Base-by-base conservation (phyloP, 257 asterid species). In the Nicotiana tomentosiformis region DNA sequence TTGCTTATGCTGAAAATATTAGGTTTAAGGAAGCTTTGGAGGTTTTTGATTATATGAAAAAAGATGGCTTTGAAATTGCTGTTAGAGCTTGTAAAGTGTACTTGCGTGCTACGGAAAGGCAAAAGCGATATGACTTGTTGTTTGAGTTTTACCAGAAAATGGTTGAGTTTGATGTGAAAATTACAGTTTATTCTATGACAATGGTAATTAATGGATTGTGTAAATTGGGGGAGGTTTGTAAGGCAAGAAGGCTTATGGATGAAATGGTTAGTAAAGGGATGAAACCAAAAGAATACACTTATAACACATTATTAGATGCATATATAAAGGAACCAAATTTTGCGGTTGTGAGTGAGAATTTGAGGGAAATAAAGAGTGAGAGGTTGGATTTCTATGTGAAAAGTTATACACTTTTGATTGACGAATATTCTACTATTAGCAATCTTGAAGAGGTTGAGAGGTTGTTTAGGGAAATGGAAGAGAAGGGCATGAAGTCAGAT, bases 51-150 rank as follows among this genome's bases (percentile, higher is more conserved):
- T 66, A 78, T 61, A 77, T 85, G 90, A 80, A 81, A 17, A 83
- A 56, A 1, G 82, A 82, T 68, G 93, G 88, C 65, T 79, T 91
- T 58, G 87, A 29, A 79, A 90, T 93, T 61, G 98, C 92, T 64
- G 97, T 91, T 78, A 92, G 95, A 64, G 90, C 97, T 85, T 94
- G 98, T 79, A 91, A 90, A 93, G 98, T 35, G 26, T 92, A 87
- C 86, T 86, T 96, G 88, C 68, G 90, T 82, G 97, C 94, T 26
- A 83, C 89, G 80, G 94, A 89, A 90, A 90, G 84, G 79, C 72
- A 83, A 84, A 84, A 82, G 80, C 83, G 84, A 39, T 86, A 85
- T 10, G 94, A 90, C 55, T 77, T 83, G 6, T 70, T 92, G 87
- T 86, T 77, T 55, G 84, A 61, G 14, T 93, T 94, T 78, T 94